Percentiles rank a stretch among this genome's conserved stretches.
phyloP scores from a whole-genome alignment of 2,329 filamentous ascomycete genomes.

The Epichloe bromicola region DNA sequence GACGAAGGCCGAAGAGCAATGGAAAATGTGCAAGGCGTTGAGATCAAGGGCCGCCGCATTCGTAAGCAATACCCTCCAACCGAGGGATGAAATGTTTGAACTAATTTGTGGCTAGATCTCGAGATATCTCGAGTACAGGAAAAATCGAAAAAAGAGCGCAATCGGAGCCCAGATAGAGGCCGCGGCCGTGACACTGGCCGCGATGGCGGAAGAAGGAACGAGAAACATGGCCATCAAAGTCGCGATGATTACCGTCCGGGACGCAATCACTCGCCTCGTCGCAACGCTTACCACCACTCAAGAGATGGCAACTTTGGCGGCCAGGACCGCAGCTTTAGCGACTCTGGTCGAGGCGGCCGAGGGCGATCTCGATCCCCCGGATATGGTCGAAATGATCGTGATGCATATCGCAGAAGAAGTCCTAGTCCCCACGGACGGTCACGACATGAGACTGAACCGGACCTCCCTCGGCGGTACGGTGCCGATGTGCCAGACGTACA shows the following conservation, averaged over 20 bases:
- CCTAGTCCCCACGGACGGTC: conserved; percentile 48
- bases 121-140: conserved; percentile 84
- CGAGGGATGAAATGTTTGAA: background rate
- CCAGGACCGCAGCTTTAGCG: conserved; percentile 30
- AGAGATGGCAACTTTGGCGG: conserved; percentile 47
- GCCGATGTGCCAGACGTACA: conserved; percentile 79
- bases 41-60: conserved; percentile 82
- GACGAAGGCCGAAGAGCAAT: conserved; percentile 65
- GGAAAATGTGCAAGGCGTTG: conserved; percentile 62
- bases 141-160: conserved; percentile 50
- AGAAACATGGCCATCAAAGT: conserved; percentile 33
- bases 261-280: conserved; percentile 44
- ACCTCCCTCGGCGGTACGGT: conserved; percentile 57
- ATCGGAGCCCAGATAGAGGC: conserved; percentile 48
- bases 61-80: conserved; percentile 46
- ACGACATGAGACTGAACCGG: conserved; percentile 43
- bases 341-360: conserved; percentile 30
- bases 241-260: conserved; percentile 55
- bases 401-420: conserved; percentile 53
- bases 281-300: conserved; percentile 42
- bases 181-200: conserved; percentile 31
- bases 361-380: conserved; percentile 58
- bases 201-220: conserved; percentile 29
- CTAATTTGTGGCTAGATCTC: conserved; percentile 44
- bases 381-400: conserved; percentile 28